A percentile compares a stretch with the other conserved stretches of the same genome.
phyloP scores from a whole-genome alignment of 805 yeast genomes.

The Starmera amethionina region DNA sequence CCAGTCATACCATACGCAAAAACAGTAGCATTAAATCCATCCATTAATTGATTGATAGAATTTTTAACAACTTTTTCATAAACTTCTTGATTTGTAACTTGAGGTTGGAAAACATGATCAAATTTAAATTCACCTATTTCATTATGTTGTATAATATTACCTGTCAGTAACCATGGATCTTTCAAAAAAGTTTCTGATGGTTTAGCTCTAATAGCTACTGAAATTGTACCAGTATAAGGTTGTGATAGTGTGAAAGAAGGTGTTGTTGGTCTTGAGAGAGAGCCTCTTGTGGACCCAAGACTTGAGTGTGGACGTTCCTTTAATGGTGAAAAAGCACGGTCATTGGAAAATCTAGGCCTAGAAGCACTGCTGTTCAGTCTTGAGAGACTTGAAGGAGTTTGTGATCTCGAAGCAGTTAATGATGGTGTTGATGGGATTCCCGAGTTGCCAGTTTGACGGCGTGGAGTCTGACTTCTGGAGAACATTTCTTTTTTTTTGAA shows the following conservation, averaged over 20 bases:
- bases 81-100: slow-evolving; percentile 44
- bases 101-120: slow-evolving; percentile 68
- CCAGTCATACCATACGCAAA: slow-evolving; percentile 98
- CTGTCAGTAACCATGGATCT: slow-evolving; percentile 22
- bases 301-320: slow-evolving; percentile 9
- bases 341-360: slow-evolving; percentile 8
- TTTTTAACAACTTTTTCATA: slow-evolving; percentile 47
- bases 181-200: slow-evolving; percentile 33
- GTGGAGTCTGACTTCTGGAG: too few species aligned
- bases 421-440: not conserved
- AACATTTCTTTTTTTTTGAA: too few species aligned
- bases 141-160: slow-evolving; percentile 35
- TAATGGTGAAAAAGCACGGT: slow-evolving; percentile 13
- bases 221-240: slow-evolving; percentile 58
- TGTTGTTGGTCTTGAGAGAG: slow-evolving; percentile 14
- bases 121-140: slow-evolving; percentile 61
- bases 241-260: slow-evolving; percentile 11
- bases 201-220: slow-evolving; percentile 70
- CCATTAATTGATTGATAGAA: slow-evolving; percentile 43
- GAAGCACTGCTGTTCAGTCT: slow-evolving; percentile 4
- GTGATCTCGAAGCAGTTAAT: slow-evolving; percentile 7
- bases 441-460: too few species aligned
- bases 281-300: slow-evolving; percentile 1
- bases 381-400: slow-evolving; percentile 12
- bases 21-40: slow-evolving; percentile 80